A percentile compares a stretch with the other conserved stretches of the same genome.
These are phyloP conservation scores for Aspergillus calidoustus DNA, from an alignment of 2,329 filamentous ascomycete genomes.

Conservation along the genomic window DNA sequence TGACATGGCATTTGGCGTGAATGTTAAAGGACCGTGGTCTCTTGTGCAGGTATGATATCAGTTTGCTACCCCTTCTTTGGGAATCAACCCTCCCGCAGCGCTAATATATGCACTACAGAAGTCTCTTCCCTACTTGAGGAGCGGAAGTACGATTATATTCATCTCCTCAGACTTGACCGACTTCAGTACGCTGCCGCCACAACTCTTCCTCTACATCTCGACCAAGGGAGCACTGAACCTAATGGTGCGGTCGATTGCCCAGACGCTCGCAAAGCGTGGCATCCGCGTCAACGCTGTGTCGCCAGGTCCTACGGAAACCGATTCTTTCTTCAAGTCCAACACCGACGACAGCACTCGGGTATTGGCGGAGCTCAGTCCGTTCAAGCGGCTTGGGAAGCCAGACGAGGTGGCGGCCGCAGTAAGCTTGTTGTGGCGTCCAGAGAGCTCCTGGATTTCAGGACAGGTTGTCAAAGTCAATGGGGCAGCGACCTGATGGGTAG, in stretches of 20 bases:
- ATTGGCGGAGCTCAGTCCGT: no score
- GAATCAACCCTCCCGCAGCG: neutral
- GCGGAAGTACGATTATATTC: slow-evolving; percentile 54
- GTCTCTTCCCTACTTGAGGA: slow-evolving; percentile 54
- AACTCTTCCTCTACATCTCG: slow-evolving; percentile 56
- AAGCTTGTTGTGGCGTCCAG: no score
- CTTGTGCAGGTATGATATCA: slow-evolving; percentile 35
- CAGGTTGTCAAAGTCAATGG: no score
- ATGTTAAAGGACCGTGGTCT: slow-evolving; percentile 62
- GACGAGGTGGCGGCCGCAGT: no score
- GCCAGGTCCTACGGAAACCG: slow-evolving; percentile 51
- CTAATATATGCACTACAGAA: slow-evolving; percentile 25
- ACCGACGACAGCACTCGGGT: no score
- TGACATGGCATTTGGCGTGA: slow-evolving; percentile 54
- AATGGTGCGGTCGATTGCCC: slow-evolving; percentile 58
- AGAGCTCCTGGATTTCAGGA: no score
- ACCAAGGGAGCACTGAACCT: slow-evolving; percentile 65
- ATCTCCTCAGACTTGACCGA: slow-evolving; percentile 52
- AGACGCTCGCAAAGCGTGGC: slow-evolving; percentile 57
- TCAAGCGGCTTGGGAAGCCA: no score
- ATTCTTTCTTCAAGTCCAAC: no score
- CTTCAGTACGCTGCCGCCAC: slow-evolving; percentile 45
- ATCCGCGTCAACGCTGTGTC: slow-evolving; percentile 57
- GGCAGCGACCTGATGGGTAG: no score
- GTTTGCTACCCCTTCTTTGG: no score